phyloP scores from a whole-genome alignment of 1,284 basidiomycete species.

The Moesziomyces parantarcticus region DNA sequence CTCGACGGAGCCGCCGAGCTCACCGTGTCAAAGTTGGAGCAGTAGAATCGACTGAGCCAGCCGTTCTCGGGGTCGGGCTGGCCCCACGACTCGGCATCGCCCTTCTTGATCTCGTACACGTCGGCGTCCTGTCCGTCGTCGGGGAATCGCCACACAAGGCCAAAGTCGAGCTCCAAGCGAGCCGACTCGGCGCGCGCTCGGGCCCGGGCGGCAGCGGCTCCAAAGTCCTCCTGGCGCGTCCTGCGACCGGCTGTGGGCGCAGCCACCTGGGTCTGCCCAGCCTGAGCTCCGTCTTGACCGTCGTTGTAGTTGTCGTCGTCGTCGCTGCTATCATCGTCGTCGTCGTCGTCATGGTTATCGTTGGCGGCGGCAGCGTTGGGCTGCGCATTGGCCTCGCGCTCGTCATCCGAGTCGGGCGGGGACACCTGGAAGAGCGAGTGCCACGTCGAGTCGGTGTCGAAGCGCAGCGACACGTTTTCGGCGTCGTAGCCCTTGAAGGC shows the following conservation, averaged over 20 bases:
- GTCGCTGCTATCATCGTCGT: slow-evolving; percentile 15
- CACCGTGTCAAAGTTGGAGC: slow-evolving; percentile 52
- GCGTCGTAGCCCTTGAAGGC: slow-evolving; percentile 47
- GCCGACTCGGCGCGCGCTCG: slow-evolving; percentile 41
- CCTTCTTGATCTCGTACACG: slow-evolving; percentile 41
- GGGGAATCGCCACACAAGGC: slow-evolving; percentile 59
- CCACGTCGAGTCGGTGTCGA: slow-evolving; percentile 55
- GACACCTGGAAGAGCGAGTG: slow-evolving; percentile 58
- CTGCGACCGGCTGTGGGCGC: slow-evolving; percentile 8
- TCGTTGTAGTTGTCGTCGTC: slow-evolving; percentile 19
- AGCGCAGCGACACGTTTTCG: slow-evolving; percentile 47
- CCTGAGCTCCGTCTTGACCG: background rate
- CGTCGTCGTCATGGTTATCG: slow-evolving; percentile 9
- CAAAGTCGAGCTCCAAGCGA: slow-evolving; percentile 57
- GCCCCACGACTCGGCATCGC: slow-evolving; percentile 49
- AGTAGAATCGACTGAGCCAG: slow-evolving; percentile 63
- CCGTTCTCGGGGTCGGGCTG: slow-evolving; percentile 59
- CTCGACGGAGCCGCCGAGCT: slow-evolving; percentile 31
- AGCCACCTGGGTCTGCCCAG: background rate
- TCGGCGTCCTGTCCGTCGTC: slow-evolving; percentile 58
- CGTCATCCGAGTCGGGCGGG: slow-evolving; percentile 23
- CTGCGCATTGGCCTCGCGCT: background rate
- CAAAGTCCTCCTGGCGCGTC: slow-evolving; percentile 27
- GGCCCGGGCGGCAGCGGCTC: slow-evolving; percentile 30
- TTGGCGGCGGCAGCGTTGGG: slow-evolving; percentile 2